Base-by-base conservation (phyloP, 2,329 filamentous ascomycete species). In the Colletotrichum musae region DNA sequence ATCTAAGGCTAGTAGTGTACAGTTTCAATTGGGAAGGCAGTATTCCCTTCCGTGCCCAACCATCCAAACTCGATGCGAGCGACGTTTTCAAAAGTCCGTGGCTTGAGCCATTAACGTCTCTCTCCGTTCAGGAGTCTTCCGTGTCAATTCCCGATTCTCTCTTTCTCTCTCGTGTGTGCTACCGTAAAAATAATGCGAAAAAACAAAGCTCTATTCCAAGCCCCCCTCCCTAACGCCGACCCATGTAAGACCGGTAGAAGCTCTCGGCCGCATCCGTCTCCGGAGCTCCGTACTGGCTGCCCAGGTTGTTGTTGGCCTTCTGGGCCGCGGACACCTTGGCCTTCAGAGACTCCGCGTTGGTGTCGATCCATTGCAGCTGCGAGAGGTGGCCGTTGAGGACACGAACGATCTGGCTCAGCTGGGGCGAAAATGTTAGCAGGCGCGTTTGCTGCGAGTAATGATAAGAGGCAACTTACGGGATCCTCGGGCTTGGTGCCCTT, bases 391-490 rank as follows among this genome's bases (percentile, higher is more conserved):
- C 91, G 80, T 99, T 99, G 74, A 99, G 91, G 58, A 98, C 94
- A 72, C 94, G 92, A 61, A 98, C 95, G 76, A 99, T 97, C 81
- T 98, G 94, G 74, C 94, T 95, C 77, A 98, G 87, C 92, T 98
- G 78, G 53, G 16, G 57, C 32, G 32, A 10, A 59, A 59, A 51
- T 66, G 75, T 78, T 76, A 79, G 74, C 59, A 50, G 48, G 4
- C 32, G 7, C n/a, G 56, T 21, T 4, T n/a, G 3, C 6, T n/a
- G 3, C 15, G 7, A 21, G 2, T 10, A n/a, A n/a, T 36, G 10
- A 36, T 57, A 7, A 5, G 9, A 39, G 41, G 64, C 24, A 64
- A 87, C 91, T 82, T 87, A 96, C 94, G 73, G 93, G 93, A 81
- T 96, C 94, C 79, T 96, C 93, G 32, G 93, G 89, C 81, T 97